phyloP scores from a whole-genome alignment of 2,329 filamentous ascomycete genomes.

The Nigrospora oryzae region DNA sequence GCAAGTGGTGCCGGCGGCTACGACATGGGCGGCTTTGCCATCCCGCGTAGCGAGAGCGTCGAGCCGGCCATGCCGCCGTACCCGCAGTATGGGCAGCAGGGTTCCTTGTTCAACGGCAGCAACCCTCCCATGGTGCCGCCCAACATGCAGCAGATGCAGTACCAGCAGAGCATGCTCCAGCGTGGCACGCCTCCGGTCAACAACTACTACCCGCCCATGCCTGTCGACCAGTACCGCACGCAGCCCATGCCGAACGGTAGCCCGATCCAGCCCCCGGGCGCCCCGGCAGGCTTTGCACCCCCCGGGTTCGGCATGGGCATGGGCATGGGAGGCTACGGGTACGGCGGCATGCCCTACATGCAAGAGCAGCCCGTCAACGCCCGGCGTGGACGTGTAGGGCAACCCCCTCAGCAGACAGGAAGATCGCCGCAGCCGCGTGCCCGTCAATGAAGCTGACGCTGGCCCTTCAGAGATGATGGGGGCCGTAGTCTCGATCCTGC shows the following conservation, averaged over 20 bases:
- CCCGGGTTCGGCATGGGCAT: conserved; percentile 22
- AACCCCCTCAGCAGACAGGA: conserved; percentile 23
- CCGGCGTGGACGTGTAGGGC: conserved; percentile 51
- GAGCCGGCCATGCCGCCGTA: conserved; percentile 43
- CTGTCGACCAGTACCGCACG: conserved; percentile 48
- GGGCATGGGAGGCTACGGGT: conserved; percentile 24
- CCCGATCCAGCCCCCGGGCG: conserved; percentile 36
- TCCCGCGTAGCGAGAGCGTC: conserved; percentile 42
- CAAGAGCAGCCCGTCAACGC: conserved; percentile 47
- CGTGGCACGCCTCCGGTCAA: conserved; percentile 44
- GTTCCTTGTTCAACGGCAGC: conserved; percentile 40
- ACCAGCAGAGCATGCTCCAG: conserved; percentile 49
- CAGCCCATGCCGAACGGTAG: conserved; percentile 41
- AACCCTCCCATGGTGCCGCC: conserved; percentile 34
- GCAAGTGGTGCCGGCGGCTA: conserved; percentile 31
- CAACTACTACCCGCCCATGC: conserved; percentile 48
- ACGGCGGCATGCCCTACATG: conserved; percentile 39
- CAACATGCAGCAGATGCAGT: conserved; percentile 47
- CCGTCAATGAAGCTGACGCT: background rate
- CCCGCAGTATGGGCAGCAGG: conserved; percentile 40
- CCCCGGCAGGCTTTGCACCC: conserved; percentile 20
- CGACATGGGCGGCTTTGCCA: conserved; percentile 39
- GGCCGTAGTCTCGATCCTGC: background rate
- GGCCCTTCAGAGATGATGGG: background rate
- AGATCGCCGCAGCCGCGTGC: conserved; percentile 18